Base-by-base conservation (phyloP, 164 flowering plant genomes). In the Piper betle region DNA sequence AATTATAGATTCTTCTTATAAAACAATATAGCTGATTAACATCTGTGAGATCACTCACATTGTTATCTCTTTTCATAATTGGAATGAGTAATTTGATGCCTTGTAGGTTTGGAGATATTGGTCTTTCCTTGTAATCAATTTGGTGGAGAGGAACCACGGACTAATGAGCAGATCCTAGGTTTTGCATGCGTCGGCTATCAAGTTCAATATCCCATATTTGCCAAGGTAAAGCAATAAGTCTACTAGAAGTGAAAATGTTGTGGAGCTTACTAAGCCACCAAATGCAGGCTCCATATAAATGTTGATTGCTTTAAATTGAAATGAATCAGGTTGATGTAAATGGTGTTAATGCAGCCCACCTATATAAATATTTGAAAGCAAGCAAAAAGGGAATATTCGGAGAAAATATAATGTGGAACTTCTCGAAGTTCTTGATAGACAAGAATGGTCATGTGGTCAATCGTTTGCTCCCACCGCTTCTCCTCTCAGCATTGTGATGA, bases 101-200 rank as follows among this genome's bases (percentile, higher is more conserved):
- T 6, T 71, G 56, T 68, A 92, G 98, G 86, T 19, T 58, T 89
- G 10, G 97, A 92, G 69, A 87, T 92, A 72, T 72, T 92, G 57
- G 98, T 93, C 53, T 91, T 91, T 58, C 95, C 97, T 43, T 87
- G 95, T 78, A 90, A 90, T 65, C 97, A 90, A 70, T 90, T 90
- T 75, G 84, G 80, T 7, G 73, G 58, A 4, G 89, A 90, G 75
- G 97, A 90, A 69, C 97, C 97, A 39, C 95, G 97, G 37, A 77
- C 18, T 60, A 85, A 78, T 71, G 89, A 87, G 19, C 56, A 87
- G 74, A 87, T 90, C 6, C 25, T 75, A 25, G 78, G 86, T 60
- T 77, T 79, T 72, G 92, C 75, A 40, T 90, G 95, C 77, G 84
- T 95, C 66, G 82, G 87, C 37, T 90, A 84, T 60, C 87, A 85